A percentile compares a stretch with the other conserved stretches of the same genome.
Evolutionary conservation across 225 moss, liverwort and hornwort genomes (phyloP).

Genomic region (Thuidium tamariscinum): DNA sequence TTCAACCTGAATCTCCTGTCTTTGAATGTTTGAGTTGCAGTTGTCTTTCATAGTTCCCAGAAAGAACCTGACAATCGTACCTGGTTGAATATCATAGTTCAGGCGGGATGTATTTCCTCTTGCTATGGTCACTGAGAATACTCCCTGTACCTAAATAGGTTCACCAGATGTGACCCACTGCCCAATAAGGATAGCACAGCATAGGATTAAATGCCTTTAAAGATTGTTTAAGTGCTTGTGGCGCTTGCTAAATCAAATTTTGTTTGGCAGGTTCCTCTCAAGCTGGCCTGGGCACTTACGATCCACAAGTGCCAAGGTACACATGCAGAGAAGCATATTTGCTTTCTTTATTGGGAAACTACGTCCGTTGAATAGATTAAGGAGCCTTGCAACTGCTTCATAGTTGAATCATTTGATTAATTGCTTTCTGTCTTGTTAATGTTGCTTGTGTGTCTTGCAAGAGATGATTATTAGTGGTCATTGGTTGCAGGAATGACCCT

Average conservation of each 20-base stretch:
- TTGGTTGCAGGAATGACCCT: conserved; percentile 66
- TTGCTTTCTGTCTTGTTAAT: not conserved
- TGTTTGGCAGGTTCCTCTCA: conserved; percentile 59
- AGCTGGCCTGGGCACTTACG: conserved; percentile 84
- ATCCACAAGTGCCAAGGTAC: conserved; percentile 91
- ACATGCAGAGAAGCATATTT: not conserved
- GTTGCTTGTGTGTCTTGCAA: not conserved
- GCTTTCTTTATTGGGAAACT: not conserved
- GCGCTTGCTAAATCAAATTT: not conserved
- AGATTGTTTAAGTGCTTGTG: not conserved
- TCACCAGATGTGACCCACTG: not conserved
- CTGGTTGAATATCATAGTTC: not conserved
- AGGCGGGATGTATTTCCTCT: not conserved
- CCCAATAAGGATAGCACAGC: not conserved
- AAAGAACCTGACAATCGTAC: not conserved
- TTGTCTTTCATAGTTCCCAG: not conserved
- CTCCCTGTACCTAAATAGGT: not conserved
- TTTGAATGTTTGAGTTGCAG: not conserved
- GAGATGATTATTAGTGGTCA: not conserved
- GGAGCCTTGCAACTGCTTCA: not conserved
- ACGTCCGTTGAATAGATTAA: not conserved
- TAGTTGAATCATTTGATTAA: not conserved
- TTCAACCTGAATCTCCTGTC: not conserved
- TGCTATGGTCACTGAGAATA: not conserved
- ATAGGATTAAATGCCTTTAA: not conserved